Percentiles rank a stretch among this genome's conserved stretches.
phyloP scores from a whole-genome alignment of 2,329 filamentous ascomycete species.

The Fusarium sp. region DNA sequence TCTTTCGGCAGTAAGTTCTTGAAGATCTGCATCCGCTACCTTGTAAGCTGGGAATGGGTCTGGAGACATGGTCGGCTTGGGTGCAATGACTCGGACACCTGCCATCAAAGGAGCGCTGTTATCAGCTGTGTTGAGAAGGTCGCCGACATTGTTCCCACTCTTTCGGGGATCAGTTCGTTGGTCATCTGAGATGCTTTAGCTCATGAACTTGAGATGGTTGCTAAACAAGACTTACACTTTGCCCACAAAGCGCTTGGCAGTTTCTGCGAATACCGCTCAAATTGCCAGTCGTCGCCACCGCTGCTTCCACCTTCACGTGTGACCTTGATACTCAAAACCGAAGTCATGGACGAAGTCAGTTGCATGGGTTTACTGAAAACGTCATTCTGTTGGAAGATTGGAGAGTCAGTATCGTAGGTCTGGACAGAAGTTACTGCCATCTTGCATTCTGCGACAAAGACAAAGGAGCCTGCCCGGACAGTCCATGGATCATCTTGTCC shows the following conservation, averaged over 20 bases:
- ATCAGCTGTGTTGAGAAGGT: neutral
- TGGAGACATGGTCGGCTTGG: neutral
- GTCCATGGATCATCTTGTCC: conserved; percentile 5
- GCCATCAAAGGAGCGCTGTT: conserved; percentile 5
- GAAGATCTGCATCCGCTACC: conserved; percentile 6
- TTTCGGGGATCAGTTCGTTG: neutral
- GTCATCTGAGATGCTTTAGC: neutral
- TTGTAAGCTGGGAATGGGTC: conserved; percentile 7
- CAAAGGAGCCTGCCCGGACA: neutral
- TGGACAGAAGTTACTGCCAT: conserved; percentile 1
- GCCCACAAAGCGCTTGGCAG: conserved; percentile 5
- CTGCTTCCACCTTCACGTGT: neutral
- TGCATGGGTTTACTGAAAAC: conserved; percentile 14
- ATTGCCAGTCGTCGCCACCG: conserved; percentile 1
- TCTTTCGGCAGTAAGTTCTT: neutral
- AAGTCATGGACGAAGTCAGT: neutral
- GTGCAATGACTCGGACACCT: conserved; percentile 3
- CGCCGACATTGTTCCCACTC: conserved; percentile 2
- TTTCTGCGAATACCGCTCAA: neutral
- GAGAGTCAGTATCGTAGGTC: neutral
- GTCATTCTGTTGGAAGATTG: neutral
- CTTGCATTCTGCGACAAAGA: conserved; percentile 9
- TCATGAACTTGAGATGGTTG: too few species aligned
- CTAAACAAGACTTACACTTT: neutral
- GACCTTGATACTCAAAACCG: neutral